These are phyloP conservation scores for Candida sanyaensis DNA, from an alignment of 1,139 yeast genomes.

Conservation along the genomic window DNA sequence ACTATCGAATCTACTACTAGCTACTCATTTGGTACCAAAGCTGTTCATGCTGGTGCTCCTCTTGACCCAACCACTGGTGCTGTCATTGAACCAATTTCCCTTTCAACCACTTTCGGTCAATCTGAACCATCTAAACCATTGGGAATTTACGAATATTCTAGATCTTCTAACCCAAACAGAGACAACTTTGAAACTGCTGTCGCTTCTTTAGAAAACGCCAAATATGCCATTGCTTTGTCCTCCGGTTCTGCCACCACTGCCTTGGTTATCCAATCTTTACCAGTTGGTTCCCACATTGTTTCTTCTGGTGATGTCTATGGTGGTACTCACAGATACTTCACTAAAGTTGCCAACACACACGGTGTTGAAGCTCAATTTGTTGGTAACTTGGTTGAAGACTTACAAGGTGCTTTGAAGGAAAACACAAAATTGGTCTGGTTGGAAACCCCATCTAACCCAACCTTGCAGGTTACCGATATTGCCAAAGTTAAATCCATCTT, in stretches of 20 bases:
- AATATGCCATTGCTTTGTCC: slow-evolving; percentile 75
- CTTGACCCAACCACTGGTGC: slow-evolving; percentile 81
- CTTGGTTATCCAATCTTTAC: slow-evolving; percentile 70
- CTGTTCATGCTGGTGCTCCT: slow-evolving; percentile 83
- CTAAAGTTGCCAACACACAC: slow-evolving; percentile 80
- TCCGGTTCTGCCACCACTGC: slow-evolving; percentile 92
- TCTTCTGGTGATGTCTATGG: slow-evolving; percentile 91
- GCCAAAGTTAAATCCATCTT: slow-evolving; percentile 56
- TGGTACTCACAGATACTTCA: slow-evolving; percentile 90
- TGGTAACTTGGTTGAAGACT: slow-evolving; percentile 60
- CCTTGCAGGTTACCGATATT: slow-evolving; percentile 75
- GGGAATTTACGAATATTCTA: slow-evolving; percentile 81
- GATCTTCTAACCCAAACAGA: slow-evolving; percentile 90
- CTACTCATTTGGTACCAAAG: slow-evolving; percentile 71
- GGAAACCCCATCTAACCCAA: slow-evolving; percentile 89
- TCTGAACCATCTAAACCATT: slow-evolving; percentile 73
- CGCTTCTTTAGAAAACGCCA: slow-evolving; percentile 78
- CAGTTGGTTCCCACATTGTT: slow-evolving; percentile 72
- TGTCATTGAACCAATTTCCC: slow-evolving; percentile 81
- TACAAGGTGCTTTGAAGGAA: slow-evolving; percentile 54
- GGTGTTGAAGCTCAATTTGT: slow-evolving; percentile 75
- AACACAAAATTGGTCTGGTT: slow-evolving; percentile 83
- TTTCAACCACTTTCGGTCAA: slow-evolving; percentile 87
- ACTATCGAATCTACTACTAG: slow-evolving; percentile 23
- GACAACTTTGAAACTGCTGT: slow-evolving; percentile 78